Evolutionary conservation across 768 basidiomycete species (phyloP).

Genomic region (Mrakia gelida): DNA sequence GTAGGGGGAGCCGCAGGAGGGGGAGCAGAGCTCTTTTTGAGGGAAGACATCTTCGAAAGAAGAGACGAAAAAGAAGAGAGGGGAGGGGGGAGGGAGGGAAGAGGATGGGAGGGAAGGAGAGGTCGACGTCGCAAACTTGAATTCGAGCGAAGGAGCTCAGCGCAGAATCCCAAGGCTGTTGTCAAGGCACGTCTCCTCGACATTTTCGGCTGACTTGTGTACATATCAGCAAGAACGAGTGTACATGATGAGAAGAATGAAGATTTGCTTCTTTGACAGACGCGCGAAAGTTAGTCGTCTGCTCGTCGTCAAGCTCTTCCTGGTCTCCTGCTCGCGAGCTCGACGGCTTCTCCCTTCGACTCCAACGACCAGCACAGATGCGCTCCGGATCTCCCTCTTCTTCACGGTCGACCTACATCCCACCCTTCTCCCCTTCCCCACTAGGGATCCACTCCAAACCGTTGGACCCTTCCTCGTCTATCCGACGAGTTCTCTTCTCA

Average conservation of each 20-base stretch:
- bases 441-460: neutral
- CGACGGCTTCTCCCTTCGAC: neutral
- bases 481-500: slow-evolving; percentile 21
- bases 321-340: neutral
- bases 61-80: neutral
- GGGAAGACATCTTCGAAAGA: neutral
- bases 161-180: no score
- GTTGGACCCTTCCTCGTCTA: neutral
- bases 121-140: no score
- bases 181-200: no score
- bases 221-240: no score
- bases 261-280: no score
- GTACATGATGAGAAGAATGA: no score
- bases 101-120: neutral
- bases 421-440: neutral
- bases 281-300: no score
- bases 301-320: neutral
- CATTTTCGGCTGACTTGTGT: no score
- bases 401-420: neutral
- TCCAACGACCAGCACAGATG: neutral
- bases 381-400: neutral
- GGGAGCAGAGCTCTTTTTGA: slow-evolving; percentile 21
- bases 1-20: slow-evolving; percentile 7
- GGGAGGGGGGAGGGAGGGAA: neutral
- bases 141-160: no score